phyloP scores from a whole-genome alignment of 192 early-diverging fungal species.

The Umbelopsis sp. region DNA sequence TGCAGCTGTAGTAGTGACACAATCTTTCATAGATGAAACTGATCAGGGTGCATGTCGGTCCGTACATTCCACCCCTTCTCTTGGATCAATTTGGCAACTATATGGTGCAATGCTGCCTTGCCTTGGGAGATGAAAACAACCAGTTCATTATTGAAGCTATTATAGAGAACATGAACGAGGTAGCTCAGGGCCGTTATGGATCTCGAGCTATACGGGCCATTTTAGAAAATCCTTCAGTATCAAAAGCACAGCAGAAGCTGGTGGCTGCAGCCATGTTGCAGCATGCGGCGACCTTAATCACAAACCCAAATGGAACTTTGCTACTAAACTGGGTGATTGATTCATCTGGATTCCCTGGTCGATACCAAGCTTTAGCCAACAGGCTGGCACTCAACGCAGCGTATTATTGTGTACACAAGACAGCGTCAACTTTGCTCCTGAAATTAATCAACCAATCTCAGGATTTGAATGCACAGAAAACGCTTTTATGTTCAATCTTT shows the following conservation, averaged over 20 bases:
- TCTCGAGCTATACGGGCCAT: constrained; percentile 90
- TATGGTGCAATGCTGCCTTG: constrained; percentile 94
- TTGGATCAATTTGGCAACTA: constrained; percentile 99
- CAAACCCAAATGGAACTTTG: constrained; percentile 88
- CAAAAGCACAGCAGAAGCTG: constrained; percentile 83
- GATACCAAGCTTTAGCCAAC: constrained; percentile 81
- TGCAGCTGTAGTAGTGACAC: neutral
- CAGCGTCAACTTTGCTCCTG: constrained; percentile 76
- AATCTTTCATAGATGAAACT: constrained; percentile 45
- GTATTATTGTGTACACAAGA: constrained; percentile 82
- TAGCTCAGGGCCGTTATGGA: constrained; percentile 93
- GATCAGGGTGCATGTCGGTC: constrained; percentile 61
- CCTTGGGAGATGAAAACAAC: constrained; percentile 73
- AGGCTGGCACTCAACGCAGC: constrained; percentile 75
- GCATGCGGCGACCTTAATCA: constrained; percentile 74
- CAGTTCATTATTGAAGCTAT: constrained; percentile 96
- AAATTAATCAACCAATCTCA: constrained; percentile 87
- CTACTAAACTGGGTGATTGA: constrained; percentile 94
- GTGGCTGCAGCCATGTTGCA: constrained; percentile 88
- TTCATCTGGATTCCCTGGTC: constrained; percentile 73
- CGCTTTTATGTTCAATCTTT: constrained; percentile 80
- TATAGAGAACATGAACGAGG: constrained; percentile 77
- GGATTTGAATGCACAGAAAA: constrained; percentile 85
- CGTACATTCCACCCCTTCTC: constrained; percentile 83
- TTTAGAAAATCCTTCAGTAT: constrained; percentile 82